A percentile compares a stretch with the other conserved stretches of the same genome.
Conservation (phyloP, 305 asterid species). For the Withania somnifera region DNA sequence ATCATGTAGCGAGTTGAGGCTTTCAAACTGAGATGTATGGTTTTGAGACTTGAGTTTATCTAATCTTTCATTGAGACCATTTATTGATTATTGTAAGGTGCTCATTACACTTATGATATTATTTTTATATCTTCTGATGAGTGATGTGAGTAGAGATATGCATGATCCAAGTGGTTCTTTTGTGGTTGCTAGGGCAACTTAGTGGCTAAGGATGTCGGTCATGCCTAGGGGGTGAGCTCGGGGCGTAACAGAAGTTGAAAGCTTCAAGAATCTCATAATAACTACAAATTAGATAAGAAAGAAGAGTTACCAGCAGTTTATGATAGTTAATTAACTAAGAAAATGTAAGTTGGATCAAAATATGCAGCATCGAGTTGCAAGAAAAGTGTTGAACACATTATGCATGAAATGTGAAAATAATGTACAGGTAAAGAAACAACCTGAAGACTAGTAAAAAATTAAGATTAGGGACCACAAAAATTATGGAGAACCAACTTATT, state of each 20-base stretch:
- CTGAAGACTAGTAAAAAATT: background rate
- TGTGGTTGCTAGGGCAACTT: too few relatives aligned
- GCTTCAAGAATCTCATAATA: slow-evolving; percentile 66
- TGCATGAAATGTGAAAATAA: background rate
- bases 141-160: too few relatives aligned
- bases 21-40: too few relatives aligned
- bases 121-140: too few relatives aligned
- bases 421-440: background rate
- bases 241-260: slow-evolving; percentile 84
- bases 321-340: background rate
- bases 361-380: background rate
- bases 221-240: too few relatives aligned
- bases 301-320: background rate
- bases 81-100: too few relatives aligned
- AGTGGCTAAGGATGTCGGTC: too few relatives aligned
- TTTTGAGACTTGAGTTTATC: too few relatives aligned
- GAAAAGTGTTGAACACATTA: background rate
- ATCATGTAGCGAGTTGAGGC: too few relatives aligned
- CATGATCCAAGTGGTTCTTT: too few relatives aligned
- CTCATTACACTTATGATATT: too few relatives aligned
- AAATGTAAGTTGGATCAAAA: background rate
- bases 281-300: slow-evolving; percentile 30
- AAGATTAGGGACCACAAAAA: slow-evolving; percentile 20
- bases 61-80: too few relatives aligned
- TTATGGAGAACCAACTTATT: background rate